Evolutionary conservation across 305 asterid species (phyloP).

Genomic region (Fraxinus dipetala): DNA sequence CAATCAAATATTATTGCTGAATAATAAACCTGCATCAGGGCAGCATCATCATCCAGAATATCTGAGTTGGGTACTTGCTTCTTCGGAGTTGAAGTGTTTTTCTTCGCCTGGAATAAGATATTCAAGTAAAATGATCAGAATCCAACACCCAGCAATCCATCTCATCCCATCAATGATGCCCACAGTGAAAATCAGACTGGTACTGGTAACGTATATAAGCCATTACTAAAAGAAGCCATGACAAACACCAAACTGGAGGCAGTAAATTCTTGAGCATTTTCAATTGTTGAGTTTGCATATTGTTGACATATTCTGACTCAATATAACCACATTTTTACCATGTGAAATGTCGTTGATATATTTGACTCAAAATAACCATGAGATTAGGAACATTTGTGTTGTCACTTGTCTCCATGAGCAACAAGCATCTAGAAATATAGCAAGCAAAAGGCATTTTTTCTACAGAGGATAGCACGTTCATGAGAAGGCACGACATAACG

Average conservation of each 20-base stretch:
- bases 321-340: not conserved
- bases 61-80: conserved; percentile 44
- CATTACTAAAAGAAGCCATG: conserved; percentile 7
- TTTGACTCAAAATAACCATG: not conserved
- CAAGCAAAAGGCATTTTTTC: not conserved
- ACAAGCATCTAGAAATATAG: not conserved
- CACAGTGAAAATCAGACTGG: not conserved
- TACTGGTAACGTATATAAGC: not conserved
- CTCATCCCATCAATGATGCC: conserved; percentile 10
- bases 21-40: conserved; percentile 56
- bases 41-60: conserved; percentile 57
- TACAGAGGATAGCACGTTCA: not conserved
- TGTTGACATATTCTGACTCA: not conserved
- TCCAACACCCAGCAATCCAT: conserved; percentile 14
- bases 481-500: not conserved
- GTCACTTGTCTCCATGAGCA: not conserved
- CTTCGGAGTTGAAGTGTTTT: conserved; percentile 39
- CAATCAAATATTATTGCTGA: not conserved
- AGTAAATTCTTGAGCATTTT: not conserved
- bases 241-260: not conserved
- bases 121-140: conserved; percentile 16
- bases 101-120: conserved; percentile 50
- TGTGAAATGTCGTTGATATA: not conserved
- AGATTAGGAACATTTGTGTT: not conserved
- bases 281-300: not conserved